phyloP scores from a whole-genome alignment of 2,329 filamentous ascomycete species.

The Botrytis paeoniae region DNA sequence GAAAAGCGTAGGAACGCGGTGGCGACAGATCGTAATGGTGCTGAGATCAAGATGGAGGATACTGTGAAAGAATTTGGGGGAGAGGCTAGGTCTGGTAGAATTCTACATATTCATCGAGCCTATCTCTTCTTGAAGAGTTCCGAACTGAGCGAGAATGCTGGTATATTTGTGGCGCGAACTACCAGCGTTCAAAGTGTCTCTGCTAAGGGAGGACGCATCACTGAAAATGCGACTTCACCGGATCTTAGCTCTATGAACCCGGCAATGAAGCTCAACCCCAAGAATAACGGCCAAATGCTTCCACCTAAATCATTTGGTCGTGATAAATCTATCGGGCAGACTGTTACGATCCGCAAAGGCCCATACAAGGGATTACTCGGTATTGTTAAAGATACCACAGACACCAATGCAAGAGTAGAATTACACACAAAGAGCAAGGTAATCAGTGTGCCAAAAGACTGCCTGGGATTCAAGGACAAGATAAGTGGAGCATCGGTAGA shows the following conservation, averaged over 20 bases:
- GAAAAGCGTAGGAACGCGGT: conserved; percentile 80
- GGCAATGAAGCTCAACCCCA: conserved; percentile 69
- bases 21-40: conserved; percentile 87
- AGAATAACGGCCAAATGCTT: conserved; percentile 50
- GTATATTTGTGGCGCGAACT: conserved; percentile 84
- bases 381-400: conserved; percentile 93
- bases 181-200: conserved; percentile 85
- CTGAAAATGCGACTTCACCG: conserved; percentile 56
- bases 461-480: conserved; percentile 82
- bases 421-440: conserved; percentile 93
- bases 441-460: conserved; percentile 76
- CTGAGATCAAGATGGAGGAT: conserved; percentile 88
- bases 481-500: conserved; percentile 76
- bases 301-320: conserved; percentile 74
- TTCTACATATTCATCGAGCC: conserved; percentile 91
- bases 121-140: conserved; percentile 88
- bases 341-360: conserved; percentile 82
- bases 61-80: conserved; percentile 88
- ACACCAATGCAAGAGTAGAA: conserved; percentile 82
- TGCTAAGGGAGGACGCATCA: conserved; percentile 85
- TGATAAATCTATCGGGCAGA: conserved; percentile 85
- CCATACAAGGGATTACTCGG: conserved; percentile 90
- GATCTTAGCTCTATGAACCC: conserved; percentile 93
- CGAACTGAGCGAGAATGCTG: conserved; percentile 77
- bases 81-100: conserved; percentile 80